Base-by-base conservation (phyloP, 2,329 filamentous ascomycete genomes). In the Nemania sp. region DNA sequence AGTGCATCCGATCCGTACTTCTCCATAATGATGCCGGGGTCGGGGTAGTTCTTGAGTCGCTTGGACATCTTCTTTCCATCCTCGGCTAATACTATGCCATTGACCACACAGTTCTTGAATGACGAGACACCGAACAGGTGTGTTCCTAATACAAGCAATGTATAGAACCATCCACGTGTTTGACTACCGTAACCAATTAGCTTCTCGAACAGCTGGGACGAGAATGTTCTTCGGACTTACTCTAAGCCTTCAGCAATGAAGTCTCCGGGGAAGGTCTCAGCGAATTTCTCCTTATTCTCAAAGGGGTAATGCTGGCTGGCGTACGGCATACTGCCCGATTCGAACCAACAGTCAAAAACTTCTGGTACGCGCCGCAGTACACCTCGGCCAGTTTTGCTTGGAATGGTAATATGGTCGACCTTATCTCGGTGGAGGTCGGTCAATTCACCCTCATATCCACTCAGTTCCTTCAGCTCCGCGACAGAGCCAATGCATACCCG, bases 41-140 rank as follows among this genome's bases (percentile, higher is more conserved):
- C 92, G 0, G 94, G 94, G 75, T 97, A 98, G 77, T 98, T 98
- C 80, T 97, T 96, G 59, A 97, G 81, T 55, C 94, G 87, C 78
- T 98, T 98, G 6, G 92, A 97, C 94, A 98, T 98, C 82, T 98
- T 98, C 82, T 97, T 97, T 57, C 94, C 94, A 71, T 97, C 92
- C 74, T 96, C 92, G 0, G 93, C 93, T 42, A 97, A 83, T 4
- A 97, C 92, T 64, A 97, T 95, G 51, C 93, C 93, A 72, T 96
- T 97, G 64, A 97, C 92, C n/a, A 97, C 91, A 70, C 92, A 96
- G 74, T 97, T 97, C 78, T 95, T 88, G 82, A 97, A 97, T 0
- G 94, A 92, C 2, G 92, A 86, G 37, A 87, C 84, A 45, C 90
- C 90, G 69, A 95, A 96, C 3, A 97, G 83, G 73, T 96, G 91